These are phyloP conservation scores for Calonectria pauciramosa DNA, from an alignment of 2,329 filamentous ascomycete species.

Conservation along the genomic window DNA sequence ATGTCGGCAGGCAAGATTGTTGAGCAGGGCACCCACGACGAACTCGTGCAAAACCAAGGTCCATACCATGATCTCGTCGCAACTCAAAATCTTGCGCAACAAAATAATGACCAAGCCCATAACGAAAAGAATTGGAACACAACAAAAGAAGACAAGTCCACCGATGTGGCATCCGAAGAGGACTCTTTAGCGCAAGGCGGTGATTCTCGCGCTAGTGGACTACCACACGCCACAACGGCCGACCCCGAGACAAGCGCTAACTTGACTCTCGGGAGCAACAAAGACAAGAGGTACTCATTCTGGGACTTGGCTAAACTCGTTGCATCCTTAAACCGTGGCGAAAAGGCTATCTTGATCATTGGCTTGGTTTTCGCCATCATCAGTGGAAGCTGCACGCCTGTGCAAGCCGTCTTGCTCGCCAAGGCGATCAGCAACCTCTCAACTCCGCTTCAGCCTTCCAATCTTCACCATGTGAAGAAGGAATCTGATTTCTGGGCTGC, in stretches of 20 bases:
- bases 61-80: slow-evolving; percentile 25
- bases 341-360: background rate
- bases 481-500: slow-evolving; percentile 60
- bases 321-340: slow-evolving; percentile 21
- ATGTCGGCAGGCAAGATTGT: slow-evolving; percentile 66
- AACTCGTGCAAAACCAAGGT: slow-evolving; percentile 51
- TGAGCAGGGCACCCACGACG: slow-evolving; percentile 71
- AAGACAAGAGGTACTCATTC: background rate
- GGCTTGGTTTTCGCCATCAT: slow-evolving; percentile 30
- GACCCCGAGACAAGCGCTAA: no score
- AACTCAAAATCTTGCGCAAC: slow-evolving; percentile 17
- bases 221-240: no score
- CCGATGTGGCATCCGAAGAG: no score
- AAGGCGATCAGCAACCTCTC: slow-evolving; percentile 34
- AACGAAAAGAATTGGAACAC: background rate
- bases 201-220: background rate
- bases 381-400: slow-evolving; percentile 45
- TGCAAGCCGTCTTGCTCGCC: slow-evolving; percentile 46
- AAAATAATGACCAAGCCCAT: background rate
- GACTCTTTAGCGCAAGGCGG: background rate
- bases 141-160: no score
- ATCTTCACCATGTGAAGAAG: slow-evolving; percentile 10
- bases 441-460: slow-evolving; percentile 30
- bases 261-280: no score
- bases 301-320: slow-evolving; percentile 22